phyloP scores from a whole-genome alignment of 495 filamentous ascomycete species.

The Hypoxylon cercidicola region DNA sequence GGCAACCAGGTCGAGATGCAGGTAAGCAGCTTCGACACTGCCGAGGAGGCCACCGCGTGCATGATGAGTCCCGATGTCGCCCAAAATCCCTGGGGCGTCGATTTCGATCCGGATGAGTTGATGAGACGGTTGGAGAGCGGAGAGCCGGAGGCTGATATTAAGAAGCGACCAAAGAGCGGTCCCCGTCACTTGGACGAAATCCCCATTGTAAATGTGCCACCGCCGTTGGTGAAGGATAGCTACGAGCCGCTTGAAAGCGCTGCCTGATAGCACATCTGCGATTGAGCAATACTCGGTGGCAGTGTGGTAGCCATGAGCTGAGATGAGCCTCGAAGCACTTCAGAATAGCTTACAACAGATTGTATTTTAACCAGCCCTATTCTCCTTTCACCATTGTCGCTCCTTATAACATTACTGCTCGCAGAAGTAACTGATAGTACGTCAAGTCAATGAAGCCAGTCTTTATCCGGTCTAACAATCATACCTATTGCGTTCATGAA shows the following conservation, averaged over 20 bases:
- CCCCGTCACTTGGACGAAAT: conserved; percentile 19
- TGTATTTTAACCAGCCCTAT: no score
- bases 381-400: no score
- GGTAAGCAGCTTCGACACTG: conserved; percentile 55
- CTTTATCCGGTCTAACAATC: no score
- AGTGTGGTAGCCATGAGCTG: neutral
- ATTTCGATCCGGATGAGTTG: conserved; percentile 54
- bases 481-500: no score
- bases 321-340: neutral
- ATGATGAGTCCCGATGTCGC: conserved; percentile 39
- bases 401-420: no score
- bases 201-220: conserved; percentile 25
- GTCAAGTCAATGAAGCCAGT: no score
- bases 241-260: conserved; percentile 19
- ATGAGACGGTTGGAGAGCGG: conserved; percentile 47
- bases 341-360: neutral
- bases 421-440: no score
- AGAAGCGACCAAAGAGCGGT: conserved; percentile 46
- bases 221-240: conserved; percentile 29
- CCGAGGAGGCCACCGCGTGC: conserved; percentile 50
- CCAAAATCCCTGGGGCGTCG: conserved; percentile 51
- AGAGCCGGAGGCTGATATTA: conserved; percentile 45
- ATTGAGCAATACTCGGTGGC: neutral
- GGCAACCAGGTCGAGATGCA: conserved; percentile 60
- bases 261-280: conserved; percentile 5